Percentiles rank a stretch among this genome's conserved stretches.
Conservation (phyloP, 768 basidiomycete species). For the Tubosaeta sp. region DNA sequence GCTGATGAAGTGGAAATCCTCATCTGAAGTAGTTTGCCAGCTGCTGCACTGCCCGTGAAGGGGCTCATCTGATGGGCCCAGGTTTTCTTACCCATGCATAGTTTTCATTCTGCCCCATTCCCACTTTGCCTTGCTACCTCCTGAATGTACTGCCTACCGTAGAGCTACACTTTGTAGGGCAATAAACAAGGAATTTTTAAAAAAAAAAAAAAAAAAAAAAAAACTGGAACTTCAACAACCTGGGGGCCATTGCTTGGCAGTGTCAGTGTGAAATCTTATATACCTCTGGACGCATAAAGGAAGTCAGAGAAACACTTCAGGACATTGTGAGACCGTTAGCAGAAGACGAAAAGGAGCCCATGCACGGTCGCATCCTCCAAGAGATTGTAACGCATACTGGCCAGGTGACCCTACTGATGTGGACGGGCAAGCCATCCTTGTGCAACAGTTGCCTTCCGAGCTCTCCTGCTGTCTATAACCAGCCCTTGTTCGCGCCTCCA, state of each 20-base stretch:
- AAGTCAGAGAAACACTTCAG: not conserved
- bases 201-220: too few relatives aligned
- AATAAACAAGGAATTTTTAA: too few relatives aligned
- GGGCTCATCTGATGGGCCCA: too few relatives aligned
- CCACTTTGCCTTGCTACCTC: too few relatives aligned
- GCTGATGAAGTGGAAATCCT: too few relatives aligned
- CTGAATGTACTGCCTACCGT: too few relatives aligned
- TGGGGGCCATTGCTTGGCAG: not conserved
- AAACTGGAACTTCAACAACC: not conserved
- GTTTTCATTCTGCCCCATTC: too few relatives aligned
- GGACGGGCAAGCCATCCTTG: not conserved
- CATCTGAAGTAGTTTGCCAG: too few relatives aligned
- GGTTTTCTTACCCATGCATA: too few relatives aligned
- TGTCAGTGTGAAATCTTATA: not conserved
- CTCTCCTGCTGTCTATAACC: not conserved
- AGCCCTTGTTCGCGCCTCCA: not conserved
- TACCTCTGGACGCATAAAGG: not conserved
- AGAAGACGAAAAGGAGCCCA: not conserved
- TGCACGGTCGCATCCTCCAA: not conserved
- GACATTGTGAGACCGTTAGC: not conserved
- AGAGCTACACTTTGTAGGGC: too few relatives aligned
- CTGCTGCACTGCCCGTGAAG: too few relatives aligned
- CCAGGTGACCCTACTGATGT: not conserved
- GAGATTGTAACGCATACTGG: not conserved
- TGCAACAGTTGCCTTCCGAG: conserved; percentile 3